phyloP scores from a whole-genome alignment of 768 basidiomycete genomes.

The Clitopilus passeckerianus region DNA sequence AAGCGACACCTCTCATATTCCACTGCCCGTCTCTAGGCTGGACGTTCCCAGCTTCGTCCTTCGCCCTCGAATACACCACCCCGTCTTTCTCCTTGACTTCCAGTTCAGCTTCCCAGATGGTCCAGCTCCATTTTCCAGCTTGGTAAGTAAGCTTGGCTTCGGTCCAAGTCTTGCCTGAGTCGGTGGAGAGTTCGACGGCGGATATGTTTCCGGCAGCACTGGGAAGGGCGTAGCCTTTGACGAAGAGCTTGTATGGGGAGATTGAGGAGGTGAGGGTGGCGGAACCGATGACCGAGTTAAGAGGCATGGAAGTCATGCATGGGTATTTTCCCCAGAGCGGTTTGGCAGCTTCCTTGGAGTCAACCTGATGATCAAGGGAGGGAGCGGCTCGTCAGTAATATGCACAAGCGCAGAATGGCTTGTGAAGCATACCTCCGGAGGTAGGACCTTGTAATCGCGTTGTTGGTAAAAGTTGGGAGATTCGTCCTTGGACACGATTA shows the following conservation, averaged over 20 bases:
- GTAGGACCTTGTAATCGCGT: conserved; percentile 63
- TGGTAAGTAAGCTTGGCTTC: conserved; percentile 51
- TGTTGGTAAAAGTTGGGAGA: conserved; percentile 71
- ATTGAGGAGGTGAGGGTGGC: conserved; percentile 24
- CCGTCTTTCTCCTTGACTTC: conserved; percentile 26
- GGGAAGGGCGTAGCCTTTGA: conserved; percentile 57
- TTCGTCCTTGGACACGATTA: conserved; percentile 47
- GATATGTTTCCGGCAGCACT: conserved; percentile 39
- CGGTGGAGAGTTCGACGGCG: conserved; percentile 44
- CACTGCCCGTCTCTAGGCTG: conserved; percentile 49
- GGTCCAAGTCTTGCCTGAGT: conserved; percentile 49
- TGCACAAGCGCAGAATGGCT: conserved; percentile 6
- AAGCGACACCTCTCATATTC: conserved; percentile 68
- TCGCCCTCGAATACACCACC: conserved; percentile 44
- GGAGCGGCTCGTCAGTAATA: background rate
- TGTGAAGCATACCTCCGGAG: conserved; percentile 31
- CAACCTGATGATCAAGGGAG: conserved; percentile 26
- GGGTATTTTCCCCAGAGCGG: conserved; percentile 51
- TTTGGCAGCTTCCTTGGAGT: conserved; percentile 38
- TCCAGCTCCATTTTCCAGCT: conserved; percentile 70
- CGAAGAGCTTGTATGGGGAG: conserved; percentile 21
- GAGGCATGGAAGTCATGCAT: conserved; percentile 50
- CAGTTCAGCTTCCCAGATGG: conserved; percentile 57
- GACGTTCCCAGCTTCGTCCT: conserved; percentile 39
- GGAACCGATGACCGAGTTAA: conserved; percentile 58